phyloP scores from a whole-genome alignment of 352 stramenopile genomes.

The Phytophthora melonis region DNA sequence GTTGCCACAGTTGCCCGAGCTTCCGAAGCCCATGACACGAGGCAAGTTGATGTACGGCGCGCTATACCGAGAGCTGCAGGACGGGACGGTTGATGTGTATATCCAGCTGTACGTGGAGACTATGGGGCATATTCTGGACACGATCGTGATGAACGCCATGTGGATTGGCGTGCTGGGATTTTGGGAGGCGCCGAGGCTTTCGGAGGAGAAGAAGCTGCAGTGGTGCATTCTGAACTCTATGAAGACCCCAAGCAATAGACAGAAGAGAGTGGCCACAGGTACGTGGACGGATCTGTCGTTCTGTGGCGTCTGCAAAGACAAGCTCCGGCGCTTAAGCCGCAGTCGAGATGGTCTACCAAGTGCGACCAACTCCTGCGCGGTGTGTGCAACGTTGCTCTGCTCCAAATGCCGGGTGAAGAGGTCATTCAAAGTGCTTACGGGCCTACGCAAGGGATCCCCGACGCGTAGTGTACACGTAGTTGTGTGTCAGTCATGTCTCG shows the following conservation, averaged over 20 bases:
- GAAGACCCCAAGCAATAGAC: constrained; percentile 7
- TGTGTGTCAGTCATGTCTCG: constrained; percentile 16
- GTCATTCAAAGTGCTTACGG: constrained; percentile 24
- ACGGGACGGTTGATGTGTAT: constrained; percentile 61
- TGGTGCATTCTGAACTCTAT: constrained; percentile 22
- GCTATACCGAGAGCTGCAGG: constrained; percentile 49
- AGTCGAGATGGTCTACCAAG: constrained; percentile 2
- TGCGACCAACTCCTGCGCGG: constrained; percentile 13
- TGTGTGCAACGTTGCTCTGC: constrained; percentile 14
- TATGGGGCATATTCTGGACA: constrained; percentile 29
- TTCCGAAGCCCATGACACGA: constrained; percentile 40
- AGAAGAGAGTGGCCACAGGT: background rate
- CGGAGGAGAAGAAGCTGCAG: constrained; percentile 27
- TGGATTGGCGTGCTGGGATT: constrained; percentile 24
- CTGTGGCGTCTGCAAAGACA: constrained; percentile 18
- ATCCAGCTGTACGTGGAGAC: constrained; percentile 55
- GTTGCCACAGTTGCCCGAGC: constrained; percentile 34
- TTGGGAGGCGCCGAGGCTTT: constrained; percentile 21
- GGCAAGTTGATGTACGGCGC: constrained; percentile 53
- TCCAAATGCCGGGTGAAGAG: constrained; percentile 21
- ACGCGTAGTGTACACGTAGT: constrained; percentile 20
- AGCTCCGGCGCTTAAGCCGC: constrained; percentile 6
- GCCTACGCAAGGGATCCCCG: constrained; percentile 6
- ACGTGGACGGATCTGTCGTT: constrained; percentile 13
- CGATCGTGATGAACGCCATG: constrained; percentile 33